Percentiles rank a stretch among this genome's conserved stretches.
These are phyloP conservation scores for Dalechampia spathulata DNA, from an alignment of 441 rosid genomes.

Conservation along the genomic window DNA sequence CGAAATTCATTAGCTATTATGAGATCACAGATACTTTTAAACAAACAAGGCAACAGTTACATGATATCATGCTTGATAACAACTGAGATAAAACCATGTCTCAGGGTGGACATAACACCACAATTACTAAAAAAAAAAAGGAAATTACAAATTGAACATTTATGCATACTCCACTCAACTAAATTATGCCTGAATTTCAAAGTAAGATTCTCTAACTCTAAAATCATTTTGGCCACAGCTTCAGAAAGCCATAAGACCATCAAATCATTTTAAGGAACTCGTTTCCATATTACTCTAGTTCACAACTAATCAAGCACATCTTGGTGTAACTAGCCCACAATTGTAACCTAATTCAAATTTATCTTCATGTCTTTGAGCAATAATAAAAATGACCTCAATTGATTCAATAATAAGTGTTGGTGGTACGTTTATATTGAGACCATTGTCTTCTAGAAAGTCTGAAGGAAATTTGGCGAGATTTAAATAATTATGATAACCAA, in stretches of 20 bases:
- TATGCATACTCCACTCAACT: too few species aligned
- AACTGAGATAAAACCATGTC: background rate
- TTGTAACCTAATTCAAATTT: background rate
- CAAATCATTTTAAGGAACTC: too few species aligned
- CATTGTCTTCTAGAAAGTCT: background rate
- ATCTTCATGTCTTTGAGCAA: background rate
- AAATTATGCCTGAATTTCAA: too few species aligned
- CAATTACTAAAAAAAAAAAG: too few species aligned
- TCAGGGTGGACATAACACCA: background rate
- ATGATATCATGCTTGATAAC: background rate
- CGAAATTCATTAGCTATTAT: conserved; percentile 3
- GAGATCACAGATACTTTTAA: background rate
- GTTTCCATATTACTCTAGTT: too few species aligned
- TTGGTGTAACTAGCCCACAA: background rate
- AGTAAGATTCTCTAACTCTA: too few species aligned
- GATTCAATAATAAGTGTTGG: background rate
- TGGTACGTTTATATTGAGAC: background rate
- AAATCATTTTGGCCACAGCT: too few species aligned
- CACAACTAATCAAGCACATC: background rate
- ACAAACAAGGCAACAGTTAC: background rate
- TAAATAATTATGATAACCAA: background rate
- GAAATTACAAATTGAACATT: too few species aligned
- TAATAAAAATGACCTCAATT: background rate
- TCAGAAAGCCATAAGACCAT: too few species aligned
- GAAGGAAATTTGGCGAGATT: background rate